Conservation (phyloP, 2,329 filamentous ascomycete species). For the Aspergillus versicolor region DNA sequence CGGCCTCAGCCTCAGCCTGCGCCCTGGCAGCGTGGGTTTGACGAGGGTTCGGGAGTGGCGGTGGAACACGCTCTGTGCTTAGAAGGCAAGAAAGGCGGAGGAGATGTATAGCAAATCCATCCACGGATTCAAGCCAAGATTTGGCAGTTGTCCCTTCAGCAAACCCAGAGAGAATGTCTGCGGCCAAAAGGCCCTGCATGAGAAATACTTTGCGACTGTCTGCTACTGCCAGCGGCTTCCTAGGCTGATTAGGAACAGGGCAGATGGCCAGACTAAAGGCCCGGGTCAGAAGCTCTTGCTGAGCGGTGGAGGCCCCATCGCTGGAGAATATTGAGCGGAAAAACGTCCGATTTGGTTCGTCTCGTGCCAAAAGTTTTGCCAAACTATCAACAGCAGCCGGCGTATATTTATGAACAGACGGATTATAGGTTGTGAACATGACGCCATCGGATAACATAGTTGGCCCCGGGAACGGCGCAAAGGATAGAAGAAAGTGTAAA, state of each 20-base stretch:
- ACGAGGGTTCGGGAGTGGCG: conserved; percentile 30
- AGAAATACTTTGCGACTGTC: conserved; percentile 84
- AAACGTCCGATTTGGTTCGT: conserved; percentile 85
- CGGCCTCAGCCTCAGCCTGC: conserved; percentile 42
- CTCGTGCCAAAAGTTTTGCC: conserved; percentile 85
- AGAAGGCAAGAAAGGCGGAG: conserved; percentile 73
- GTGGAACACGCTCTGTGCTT: conserved; percentile 59
- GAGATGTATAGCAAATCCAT: conserved; percentile 79
- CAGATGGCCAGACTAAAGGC: conserved; percentile 85
- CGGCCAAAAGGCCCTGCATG: conserved; percentile 87
- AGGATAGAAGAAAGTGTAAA: conserved; percentile 84
- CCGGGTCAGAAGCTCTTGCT: conserved; percentile 79
- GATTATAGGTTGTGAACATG: conserved; percentile 78
- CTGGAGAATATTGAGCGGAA: conserved; percentile 79
- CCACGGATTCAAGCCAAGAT: conserved; percentile 78
- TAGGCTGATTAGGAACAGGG: conserved; percentile 71
- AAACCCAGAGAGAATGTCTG: conserved; percentile 80
- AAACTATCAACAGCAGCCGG: conserved; percentile 86
- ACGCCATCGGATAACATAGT: conserved; percentile 57
- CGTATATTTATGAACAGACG: conserved; percentile 79
- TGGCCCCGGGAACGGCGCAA: conserved; percentile 77
- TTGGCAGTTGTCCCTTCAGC: conserved; percentile 72
- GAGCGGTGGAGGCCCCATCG: conserved; percentile 63
- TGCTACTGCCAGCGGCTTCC: conserved; percentile 64
- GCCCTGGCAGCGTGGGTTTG: conserved; percentile 33